Evolutionary conservation across 139 green algal species (phyloP).

Genomic region (Chlorella vulgaris): DNA sequence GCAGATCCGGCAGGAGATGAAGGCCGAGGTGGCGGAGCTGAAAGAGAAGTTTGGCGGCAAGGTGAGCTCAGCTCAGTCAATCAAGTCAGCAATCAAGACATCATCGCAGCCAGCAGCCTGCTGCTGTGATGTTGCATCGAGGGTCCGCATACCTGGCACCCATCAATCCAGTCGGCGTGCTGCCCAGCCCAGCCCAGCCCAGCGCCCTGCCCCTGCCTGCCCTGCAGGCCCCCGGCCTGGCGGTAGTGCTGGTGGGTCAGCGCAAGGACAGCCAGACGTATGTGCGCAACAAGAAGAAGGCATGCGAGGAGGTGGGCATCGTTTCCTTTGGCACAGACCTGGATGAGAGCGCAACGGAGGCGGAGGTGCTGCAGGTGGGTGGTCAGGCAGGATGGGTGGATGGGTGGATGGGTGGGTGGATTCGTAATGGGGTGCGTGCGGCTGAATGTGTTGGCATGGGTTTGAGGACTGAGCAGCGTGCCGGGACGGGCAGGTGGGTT

Average conservation of each 20-base stretch:
- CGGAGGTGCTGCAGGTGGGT: slow-evolving; percentile 84
- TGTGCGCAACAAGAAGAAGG: slow-evolving; percentile 95
- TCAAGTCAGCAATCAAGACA: no score
- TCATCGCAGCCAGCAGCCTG: no score
- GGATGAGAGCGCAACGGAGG: slow-evolving; percentile 82
- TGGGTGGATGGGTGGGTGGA: neutral
- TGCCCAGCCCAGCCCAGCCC: no score
- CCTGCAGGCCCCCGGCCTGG: slow-evolving; percentile 87
- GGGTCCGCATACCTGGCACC: neutral
- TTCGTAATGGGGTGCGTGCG: no score
- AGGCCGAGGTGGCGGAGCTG: slow-evolving; percentile 68
- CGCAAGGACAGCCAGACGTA: slow-evolving; percentile 98
- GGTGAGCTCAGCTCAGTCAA: slow-evolving; percentile 54
- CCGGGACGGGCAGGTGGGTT: neutral
- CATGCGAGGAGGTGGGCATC: slow-evolving; percentile 93
- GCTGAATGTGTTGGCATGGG: neutral
- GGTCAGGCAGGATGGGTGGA: neutral
- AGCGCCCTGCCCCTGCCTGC: neutral
- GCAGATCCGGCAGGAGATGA: slow-evolving; percentile 76
- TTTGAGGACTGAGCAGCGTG: neutral
- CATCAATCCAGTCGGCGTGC: no score
- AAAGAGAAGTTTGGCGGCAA: slow-evolving; percentile 60
- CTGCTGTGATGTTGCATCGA: no score
- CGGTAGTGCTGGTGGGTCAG: slow-evolving; percentile 95
- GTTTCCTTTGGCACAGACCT: slow-evolving; percentile 86